phyloP scores from a whole-genome alignment of 2,329 filamentous ascomycete species.

The Alternaria atra region DNA sequence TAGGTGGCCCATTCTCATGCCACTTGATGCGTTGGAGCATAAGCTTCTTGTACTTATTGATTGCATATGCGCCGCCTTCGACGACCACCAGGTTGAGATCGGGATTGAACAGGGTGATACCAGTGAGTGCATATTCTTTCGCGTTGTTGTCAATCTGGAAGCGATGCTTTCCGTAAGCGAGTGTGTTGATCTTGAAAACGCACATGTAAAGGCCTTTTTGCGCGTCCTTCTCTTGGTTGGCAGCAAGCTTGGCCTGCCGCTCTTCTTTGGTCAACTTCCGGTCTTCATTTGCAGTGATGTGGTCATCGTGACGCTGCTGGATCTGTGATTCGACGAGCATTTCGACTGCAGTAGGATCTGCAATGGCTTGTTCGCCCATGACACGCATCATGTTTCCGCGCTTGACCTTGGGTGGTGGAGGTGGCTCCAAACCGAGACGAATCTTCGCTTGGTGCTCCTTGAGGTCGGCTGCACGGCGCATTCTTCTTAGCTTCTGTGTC shows the following conservation, averaged over 20 bases:
- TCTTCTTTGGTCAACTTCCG: constrained; percentile 90
- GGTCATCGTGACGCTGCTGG: constrained; percentile 80
- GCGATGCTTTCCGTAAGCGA: constrained; percentile 92
- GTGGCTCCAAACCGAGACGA: constrained; percentile 84
- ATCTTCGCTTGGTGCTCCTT: constrained; percentile 99
- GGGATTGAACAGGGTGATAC: constrained; percentile 91
- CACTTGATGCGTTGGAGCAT: constrained; percentile 95
- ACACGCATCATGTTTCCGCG: constrained; percentile 98
- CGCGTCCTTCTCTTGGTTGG: constrained; percentile 87
- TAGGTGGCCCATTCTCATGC: constrained; percentile 84
- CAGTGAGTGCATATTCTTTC: constrained; percentile 85
- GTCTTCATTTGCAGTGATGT: constrained; percentile 80
- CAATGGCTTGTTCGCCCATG: constrained; percentile 88
- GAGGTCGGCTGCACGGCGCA: constrained; percentile 88
- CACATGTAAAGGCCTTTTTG: constrained; percentile 84
- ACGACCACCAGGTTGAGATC: constrained; percentile 89
- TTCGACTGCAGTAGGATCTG: constrained; percentile 97
- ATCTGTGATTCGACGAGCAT: constrained; percentile 93
- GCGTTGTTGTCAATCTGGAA: constrained; percentile 95
- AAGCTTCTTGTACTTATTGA: constrained; percentile 87
- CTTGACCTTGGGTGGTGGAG: constrained; percentile 94
- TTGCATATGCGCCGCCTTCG: constrained; percentile 85
- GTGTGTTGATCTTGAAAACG: constrained; percentile 87
- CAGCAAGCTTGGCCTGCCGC: constrained; percentile 80
- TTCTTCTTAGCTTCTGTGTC: constrained; percentile 87